Conservation (phyloP, 805 yeast species). For the Candida nanaspora region DNA sequence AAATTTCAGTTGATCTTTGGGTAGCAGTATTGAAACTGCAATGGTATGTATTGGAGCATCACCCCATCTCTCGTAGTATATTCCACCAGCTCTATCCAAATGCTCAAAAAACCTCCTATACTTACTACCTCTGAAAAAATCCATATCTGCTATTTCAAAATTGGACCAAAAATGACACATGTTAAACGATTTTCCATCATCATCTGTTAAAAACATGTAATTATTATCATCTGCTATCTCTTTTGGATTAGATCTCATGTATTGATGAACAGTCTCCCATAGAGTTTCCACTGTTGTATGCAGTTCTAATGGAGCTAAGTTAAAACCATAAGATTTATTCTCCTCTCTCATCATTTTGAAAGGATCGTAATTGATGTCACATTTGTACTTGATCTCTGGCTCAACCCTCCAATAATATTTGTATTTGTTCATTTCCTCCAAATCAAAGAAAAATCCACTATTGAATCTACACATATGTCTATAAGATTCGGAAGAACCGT, state of each 20-base stretch:
- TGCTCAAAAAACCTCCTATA: constrained; percentile 66
- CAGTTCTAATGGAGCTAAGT: constrained; percentile 74
- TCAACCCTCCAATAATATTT: constrained; percentile 95
- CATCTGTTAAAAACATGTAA: constrained; percentile 64
- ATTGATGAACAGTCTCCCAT: constrained; percentile 64
- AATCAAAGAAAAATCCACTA: constrained; percentile 83
- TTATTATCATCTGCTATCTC: constrained; percentile 53
- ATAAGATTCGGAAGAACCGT: constrained; percentile 62
- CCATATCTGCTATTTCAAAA: constrained; percentile 73
- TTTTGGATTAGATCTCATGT: constrained; percentile 53
- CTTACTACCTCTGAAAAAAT: constrained; percentile 68
- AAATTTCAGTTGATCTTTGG: constrained; percentile 64
- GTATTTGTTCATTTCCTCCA: constrained; percentile 64
- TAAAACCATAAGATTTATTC: constrained; percentile 66
- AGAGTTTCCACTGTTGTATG: constrained; percentile 63
- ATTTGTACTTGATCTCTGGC: constrained; percentile 71
- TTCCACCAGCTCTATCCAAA: constrained; percentile 81
- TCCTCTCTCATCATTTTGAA: constrained; percentile 80
- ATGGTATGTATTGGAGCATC: constrained; percentile 91
- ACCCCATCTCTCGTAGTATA: constrained; percentile 91
- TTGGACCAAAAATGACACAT: constrained; percentile 90
- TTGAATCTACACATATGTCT: constrained; percentile 93
- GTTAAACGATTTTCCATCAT: constrained; percentile 63
- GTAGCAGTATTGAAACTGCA: constrained; percentile 76
- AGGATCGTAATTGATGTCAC: constrained; percentile 77